Base-by-base conservation (phyloP, 2,329 filamentous ascomycete species). In the Fusarium annulatum region DNA sequence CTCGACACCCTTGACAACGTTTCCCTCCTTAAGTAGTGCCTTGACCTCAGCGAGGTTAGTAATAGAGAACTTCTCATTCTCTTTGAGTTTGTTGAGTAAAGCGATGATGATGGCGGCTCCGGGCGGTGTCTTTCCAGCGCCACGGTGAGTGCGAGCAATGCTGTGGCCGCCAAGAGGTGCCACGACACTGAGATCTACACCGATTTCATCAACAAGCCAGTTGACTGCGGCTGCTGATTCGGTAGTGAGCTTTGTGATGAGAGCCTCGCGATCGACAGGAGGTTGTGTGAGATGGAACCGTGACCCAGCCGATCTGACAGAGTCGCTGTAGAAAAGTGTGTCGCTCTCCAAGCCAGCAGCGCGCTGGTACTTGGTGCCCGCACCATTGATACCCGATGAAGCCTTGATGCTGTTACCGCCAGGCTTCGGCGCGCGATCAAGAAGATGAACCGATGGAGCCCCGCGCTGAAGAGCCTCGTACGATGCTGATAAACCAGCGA, bases 321-420 rank as follows among this genome's bases (percentile, higher is more conserved):
- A 91, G 79, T 92, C 90, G 33, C 83, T 78, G 72, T 85, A 87
- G 74, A 91, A 91, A 0, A 80, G 73, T 3, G 81, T 77, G 48
- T 86, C 83, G 28, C 76, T 71, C 28, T 79, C 72, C 48, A 82
- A 75, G n/a, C 81, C 76, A 45, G 76, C 60, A 6, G 76, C 80
- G 16, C 80, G 79, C 77, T 92, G 90, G 69, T 88, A 91, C 7
- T 82, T 83, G 1, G 90, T 92, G 0, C 85, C 85, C 0, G 89
- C 89, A 11, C 89, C 90, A 72, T 91, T 92, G 79, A 92, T 92
- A 0, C 90, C 90, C 0, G 89, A 91, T 0, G 90, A 92, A 1
- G 90, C 90, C 80, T 92, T 92, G 80, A 92, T 91, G 75, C 86
- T 89, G 76, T 92, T 92, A 4, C 90, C 89, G 41, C 90, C 90